Conservation (phyloP, 306 rosid species). For the Glycine soja region DNA sequence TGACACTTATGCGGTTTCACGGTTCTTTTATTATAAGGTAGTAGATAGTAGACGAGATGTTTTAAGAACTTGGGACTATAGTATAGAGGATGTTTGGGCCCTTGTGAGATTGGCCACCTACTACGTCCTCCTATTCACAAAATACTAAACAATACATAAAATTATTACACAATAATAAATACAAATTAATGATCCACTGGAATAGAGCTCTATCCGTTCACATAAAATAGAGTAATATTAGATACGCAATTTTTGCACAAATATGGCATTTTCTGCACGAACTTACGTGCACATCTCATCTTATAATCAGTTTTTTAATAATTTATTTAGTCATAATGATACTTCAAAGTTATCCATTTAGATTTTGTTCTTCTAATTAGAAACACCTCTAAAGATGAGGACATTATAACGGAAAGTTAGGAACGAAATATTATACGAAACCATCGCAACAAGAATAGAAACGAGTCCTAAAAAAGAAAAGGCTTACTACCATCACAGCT, state of each 20-base stretch:
- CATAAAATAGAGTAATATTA: neutral
- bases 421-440: neutral
- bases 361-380: neutral
- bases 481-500: neutral
- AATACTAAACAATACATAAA: neutral
- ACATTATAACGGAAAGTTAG: neutral
- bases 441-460: neutral
- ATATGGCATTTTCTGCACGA: neutral
- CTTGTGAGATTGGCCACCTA: neutral
- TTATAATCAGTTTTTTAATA: neutral
- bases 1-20: too few relatives aligned
- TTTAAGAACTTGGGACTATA: neutral
- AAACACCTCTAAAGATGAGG: neutral
- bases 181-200: too few relatives aligned
- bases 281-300: neutral
- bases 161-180: neutral
- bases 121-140: neutral
- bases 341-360: neutral
- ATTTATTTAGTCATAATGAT: neutral
- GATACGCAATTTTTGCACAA: neutral
- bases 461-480: neutral
- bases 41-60: too few relatives aligned
- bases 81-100: neutral
- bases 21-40: too few relatives aligned
- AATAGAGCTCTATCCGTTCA: neutral